Percentiles rank a stretch among this genome's conserved stretches.
Evolutionary conservation across 495 filamentous ascomycete genomes (phyloP).

Genomic region (Aspergillus heteromorphus): DNA sequence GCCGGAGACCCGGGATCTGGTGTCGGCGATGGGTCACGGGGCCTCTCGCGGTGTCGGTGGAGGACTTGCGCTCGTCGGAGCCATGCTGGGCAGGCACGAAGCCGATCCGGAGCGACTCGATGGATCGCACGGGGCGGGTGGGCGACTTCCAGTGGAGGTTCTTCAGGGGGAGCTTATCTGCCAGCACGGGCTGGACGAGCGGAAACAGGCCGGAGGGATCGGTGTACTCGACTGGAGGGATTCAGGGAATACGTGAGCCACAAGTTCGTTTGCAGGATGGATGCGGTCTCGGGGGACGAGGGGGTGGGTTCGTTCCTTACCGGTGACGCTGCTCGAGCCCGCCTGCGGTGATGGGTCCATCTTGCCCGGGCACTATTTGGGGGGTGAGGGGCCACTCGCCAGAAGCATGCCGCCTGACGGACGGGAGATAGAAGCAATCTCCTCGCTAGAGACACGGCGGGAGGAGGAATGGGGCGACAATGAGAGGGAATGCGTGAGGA

Average conservation of each 20-base stretch:
- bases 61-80: slow-evolving; percentile 26
- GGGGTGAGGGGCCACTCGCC: slow-evolving; percentile 18
- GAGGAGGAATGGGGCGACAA: background rate
- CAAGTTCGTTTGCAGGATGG: background rate
- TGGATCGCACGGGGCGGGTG: slow-evolving; percentile 81
- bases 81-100: slow-evolving; percentile 56
- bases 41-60: slow-evolving; percentile 27
- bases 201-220: slow-evolving; percentile 85
- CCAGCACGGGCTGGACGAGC: slow-evolving; percentile 68
- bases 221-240: slow-evolving; percentile 58
- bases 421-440: background rate
- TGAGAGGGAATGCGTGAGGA: background rate
- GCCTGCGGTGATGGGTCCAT: slow-evolving; percentile 44
- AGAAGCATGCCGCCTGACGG: slow-evolving; percentile 28
- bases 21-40: slow-evolving; percentile 66
- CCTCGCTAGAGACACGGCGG: background rate
- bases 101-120: slow-evolving; percentile 85
- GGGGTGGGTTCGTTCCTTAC: slow-evolving; percentile 19
- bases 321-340: slow-evolving; percentile 48
- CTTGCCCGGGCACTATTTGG: slow-evolving; percentile 31
- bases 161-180: slow-evolving; percentile 75
- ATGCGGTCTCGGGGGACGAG: background rate
- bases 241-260: slow-evolving; percentile 3
- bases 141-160: slow-evolving; percentile 97
- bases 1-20: slow-evolving; percentile 89